Evolutionary conservation across 306 rosid genomes (phyloP), one percentile per base, ranked within the genome.

Genomic region (Corylus americana): DNA sequence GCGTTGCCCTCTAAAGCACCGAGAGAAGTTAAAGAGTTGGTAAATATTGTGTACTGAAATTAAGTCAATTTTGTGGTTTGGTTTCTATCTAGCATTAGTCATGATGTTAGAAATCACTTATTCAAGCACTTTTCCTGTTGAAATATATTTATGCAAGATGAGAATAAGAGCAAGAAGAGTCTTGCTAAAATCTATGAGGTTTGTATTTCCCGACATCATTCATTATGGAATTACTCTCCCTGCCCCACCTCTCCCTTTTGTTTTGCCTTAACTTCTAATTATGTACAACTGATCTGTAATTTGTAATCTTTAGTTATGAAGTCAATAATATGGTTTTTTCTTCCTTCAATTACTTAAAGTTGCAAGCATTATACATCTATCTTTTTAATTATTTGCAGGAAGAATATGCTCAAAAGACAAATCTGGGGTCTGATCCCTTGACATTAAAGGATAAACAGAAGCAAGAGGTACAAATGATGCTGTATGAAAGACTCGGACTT

Each of bases 131-230:
- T 69, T 62, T 18, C 61, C 14, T 55, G 73, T 49, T 74, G 70
- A 10, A 18, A 57, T 22, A 22, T 22, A 22, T 22, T 22, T 75
- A 53, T 82, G 71, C 90, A 95, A 98, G 97, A 95, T 64, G 98
- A 95, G 76, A 93, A 83, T 83, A 95, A 91, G 87, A 95, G 92
- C 93, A 89, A 91, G 91, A 85, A 86, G 80, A 98, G 99, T 74
- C 92, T 95, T 76, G 97, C 90, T 59, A 95, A 93, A 51, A 61
- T 93, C 74, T 93, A 93, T 9, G 99, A 93, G 99, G 99, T 95
- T n/a, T 14, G 92, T 79, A 70, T 80, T 81, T 72, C 82, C 78
- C 80, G 67, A 76, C 78, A 51, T 49, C 22, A 54, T 79, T 18
- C 77, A 48, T 78, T 58, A 79, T 63, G 63, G 81, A 68, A 73